Evolutionary conservation across 306 rosid species (phyloP), one percentile per base, ranked within the genome.

Genomic region (Geum urbanum): DNA sequence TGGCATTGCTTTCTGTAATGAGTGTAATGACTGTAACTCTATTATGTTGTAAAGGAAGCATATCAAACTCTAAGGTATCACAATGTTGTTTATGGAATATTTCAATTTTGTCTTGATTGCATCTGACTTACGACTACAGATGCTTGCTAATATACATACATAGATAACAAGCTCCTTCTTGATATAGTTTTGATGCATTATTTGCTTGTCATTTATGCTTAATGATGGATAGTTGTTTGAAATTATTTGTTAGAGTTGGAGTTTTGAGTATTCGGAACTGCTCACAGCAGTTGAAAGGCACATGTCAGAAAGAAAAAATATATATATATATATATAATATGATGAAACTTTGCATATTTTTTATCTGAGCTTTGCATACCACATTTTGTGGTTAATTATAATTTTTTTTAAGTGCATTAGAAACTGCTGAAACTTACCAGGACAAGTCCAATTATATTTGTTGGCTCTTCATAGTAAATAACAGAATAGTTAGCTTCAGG

Each of bases 381-480:
- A 63, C 32, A 62, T n/a, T n/a, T 35, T 43, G 9, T 32, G 37
- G 37, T 32, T 32, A 2, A 32, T 32, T 32, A 32, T 1, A 32
- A 32, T 32, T 20, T 5, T 64, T 20, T 19, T 27, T 5, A 44
- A 20, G 4, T 44, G 11, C 51, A 44, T 14, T 44, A 27, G 67
- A 68, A 67, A 35, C n/a, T 5, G 69, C 46, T 27, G 51, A 22
- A 16, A 15, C 43, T 67, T 84, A 94, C 99, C 97, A 94, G 74
- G 74, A 91, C 44, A 66, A 94, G 96, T 71, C 97, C 99, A 66
- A 91, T 85, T 53, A 94, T 91, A 77, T 94, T 94, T 69, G 92
- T 84, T 39, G 85, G 82, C 67, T 82, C 87, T 80, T 94, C 99
- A 54, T 91, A 94, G 74, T 87, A 91, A 70, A 94, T 24, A 24